phyloP scores from a whole-genome alignment of 2,329 filamentous ascomycete species.

The Ceratocystis smalleyi region DNA sequence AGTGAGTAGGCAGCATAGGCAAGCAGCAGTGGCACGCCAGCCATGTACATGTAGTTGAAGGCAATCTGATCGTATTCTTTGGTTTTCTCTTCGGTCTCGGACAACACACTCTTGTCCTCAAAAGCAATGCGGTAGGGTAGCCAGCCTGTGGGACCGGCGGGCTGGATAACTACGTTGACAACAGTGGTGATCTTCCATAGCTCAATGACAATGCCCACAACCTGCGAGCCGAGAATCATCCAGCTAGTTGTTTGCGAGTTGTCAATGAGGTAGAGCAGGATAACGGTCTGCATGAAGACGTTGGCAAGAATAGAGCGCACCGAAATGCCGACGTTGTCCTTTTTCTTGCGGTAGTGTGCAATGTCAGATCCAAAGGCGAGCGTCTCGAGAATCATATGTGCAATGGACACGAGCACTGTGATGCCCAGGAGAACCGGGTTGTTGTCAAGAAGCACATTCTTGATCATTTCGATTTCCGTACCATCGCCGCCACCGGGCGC shows the following conservation, averaged over 20 bases:
- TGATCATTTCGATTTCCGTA: conserved; percentile 90
- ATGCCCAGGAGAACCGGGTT: conserved; percentile 81
- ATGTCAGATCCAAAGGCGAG: conserved; percentile 97
- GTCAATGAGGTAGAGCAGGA: conserved; percentile 92
- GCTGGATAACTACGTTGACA: conserved; percentile 71
- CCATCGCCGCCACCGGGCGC: conserved; percentile 72
- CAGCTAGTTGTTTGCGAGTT: conserved; percentile 96
- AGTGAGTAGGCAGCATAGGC: conserved; percentile 87
- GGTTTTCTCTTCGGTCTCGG: conserved; percentile 90
- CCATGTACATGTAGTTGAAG: conserved; percentile 90
- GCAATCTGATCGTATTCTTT: conserved; percentile 97
- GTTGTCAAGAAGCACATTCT: conserved; percentile 84
- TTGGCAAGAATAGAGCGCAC: conserved; percentile 92
- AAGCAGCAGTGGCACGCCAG: conserved; percentile 73
- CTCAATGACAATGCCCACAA: conserved; percentile 55
- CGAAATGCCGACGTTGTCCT: conserved; percentile 93
- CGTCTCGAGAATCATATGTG: conserved; percentile 90
- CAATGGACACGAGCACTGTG: conserved; percentile 67
- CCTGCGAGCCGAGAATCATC: conserved; percentile 96
- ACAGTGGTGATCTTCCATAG: conserved; percentile 94
- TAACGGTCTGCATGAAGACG: conserved; percentile 90
- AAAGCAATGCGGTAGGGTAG: conserved; percentile 71
- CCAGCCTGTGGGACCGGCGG: conserved; percentile 48
- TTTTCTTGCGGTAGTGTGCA: conserved; percentile 97
- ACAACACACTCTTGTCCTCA: conserved; percentile 93